A percentile compares a stretch with the other conserved stretches of the same genome.
phyloP scores from a whole-genome alignment of 1,284 basidiomycete genomes.

The Irpex sp. region DNA sequence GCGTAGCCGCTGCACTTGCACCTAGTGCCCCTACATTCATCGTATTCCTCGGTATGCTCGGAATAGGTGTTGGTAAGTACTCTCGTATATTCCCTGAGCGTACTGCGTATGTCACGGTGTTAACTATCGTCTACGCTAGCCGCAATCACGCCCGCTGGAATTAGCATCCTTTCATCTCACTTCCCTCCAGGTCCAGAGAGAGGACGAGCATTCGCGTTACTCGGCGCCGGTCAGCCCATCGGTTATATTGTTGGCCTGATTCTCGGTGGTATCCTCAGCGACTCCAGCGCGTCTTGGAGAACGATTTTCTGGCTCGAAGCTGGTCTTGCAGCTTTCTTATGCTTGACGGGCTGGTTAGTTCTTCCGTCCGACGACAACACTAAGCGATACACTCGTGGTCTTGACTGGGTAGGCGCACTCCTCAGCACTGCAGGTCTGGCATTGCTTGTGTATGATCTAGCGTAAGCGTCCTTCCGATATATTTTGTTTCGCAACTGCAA shows the following conservation, averaged over 20 bases:
- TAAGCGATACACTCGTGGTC: conserved; percentile 28
- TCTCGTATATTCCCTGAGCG: not conserved
- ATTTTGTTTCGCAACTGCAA: not conserved
- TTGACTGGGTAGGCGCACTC: conserved; percentile 33
- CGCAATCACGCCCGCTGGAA: conserved; percentile 27
- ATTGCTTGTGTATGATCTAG: conserved; percentile 31
- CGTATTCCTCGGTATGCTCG: conserved; percentile 29
- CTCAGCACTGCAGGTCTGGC: conserved; percentile 30
- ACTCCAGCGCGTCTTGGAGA: conserved; percentile 30
- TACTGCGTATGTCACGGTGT: not conserved
- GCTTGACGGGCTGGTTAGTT: conserved; percentile 24
- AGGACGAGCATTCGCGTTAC: conserved; percentile 29
- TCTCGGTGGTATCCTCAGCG: conserved; percentile 29
- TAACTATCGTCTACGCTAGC: conserved; percentile 11
- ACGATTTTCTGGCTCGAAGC: conserved; percentile 33
- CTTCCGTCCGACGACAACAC: conserved; percentile 17
- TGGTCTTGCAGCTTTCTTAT: conserved; percentile 27
- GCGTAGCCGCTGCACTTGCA: conserved; percentile 27
- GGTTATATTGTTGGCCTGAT: conserved; percentile 33
- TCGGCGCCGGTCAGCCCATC: conserved; percentile 32
- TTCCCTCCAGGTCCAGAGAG: conserved; percentile 24
- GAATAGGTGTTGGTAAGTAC: conserved; percentile 25
- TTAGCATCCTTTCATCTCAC: conserved; percentile 25
- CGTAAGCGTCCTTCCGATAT: conserved; percentile 20
- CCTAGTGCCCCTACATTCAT: conserved; percentile 26